Conservation (phyloP, 2,329 filamentous ascomycete species). For the Fusarium nanum region DNA sequence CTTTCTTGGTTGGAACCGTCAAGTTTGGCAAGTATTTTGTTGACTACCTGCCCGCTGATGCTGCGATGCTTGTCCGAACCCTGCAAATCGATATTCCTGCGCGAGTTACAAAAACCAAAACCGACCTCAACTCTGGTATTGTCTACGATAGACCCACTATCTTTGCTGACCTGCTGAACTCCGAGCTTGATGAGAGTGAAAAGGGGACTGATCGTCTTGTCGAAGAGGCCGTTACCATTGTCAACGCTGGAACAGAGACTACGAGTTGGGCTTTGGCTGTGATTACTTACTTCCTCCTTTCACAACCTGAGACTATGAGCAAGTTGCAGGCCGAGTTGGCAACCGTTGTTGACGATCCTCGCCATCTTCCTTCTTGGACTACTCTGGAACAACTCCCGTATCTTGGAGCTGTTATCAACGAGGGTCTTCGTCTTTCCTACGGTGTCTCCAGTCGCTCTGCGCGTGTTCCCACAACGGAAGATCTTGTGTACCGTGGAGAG, state of each 20-base stretch:
- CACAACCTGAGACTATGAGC: not conserved
- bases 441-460: conserved; percentile 21
- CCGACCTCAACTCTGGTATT: conserved; percentile 4
- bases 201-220: conserved; percentile 7
- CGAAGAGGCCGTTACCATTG: conserved; percentile 6
- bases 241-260: conserved; percentile 24
- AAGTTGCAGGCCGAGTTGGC: not conserved
- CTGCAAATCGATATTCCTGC: conserved; percentile 15
- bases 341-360: not conserved
- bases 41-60: not conserved
- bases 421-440: conserved; percentile 11
- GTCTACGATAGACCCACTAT: conserved; percentile 15
- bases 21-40: conserved; percentile 16
- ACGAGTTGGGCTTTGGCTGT: conserved; percentile 25
- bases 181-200: conserved; percentile 7
- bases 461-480: conserved; percentile 9
- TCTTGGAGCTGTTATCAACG: not conserved
- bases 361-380: conserved; percentile 21
- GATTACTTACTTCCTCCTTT: conserved; percentile 20
- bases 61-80: conserved; percentile 4
- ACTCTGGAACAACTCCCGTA: conserved; percentile 11
- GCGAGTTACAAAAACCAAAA: conserved; percentile 13
- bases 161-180: conserved; percentile 10
- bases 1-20: conserved; percentile 6
- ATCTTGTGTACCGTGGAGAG: conserved; percentile 4